Evolutionary conservation across 2,329 filamentous ascomycete genomes (phyloP), one percentile per base, ranked within the genome.

Genomic region (Spiromastix sp.): DNA sequence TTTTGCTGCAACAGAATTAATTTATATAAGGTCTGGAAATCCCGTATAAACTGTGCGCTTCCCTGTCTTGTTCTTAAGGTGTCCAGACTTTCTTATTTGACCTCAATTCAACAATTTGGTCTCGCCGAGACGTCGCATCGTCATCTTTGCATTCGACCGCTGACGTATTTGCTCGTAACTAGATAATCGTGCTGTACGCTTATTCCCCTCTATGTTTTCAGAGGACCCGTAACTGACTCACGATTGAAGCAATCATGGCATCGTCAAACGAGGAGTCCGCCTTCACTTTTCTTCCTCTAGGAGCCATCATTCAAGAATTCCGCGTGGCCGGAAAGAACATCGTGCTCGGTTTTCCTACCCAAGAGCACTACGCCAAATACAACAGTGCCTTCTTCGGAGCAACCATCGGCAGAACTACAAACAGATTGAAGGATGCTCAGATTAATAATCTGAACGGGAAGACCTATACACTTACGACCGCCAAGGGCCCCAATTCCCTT

Each of bases 371-470:
- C 64, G 72, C 72, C 45, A 63, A 74, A 47, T 66, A 87, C 67
- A 89, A 91, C 63, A 66, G 61, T 8, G 78, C 84, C 2, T 87
- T 78, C 67, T 96, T 94, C 55, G 89, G 91, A 44, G 87, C 89
- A 57, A 96, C 85, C 29, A 94, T 96, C 56, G 91, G 91, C 37
- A 83, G 74, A 25, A 68, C 76, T 19, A 72, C 86, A 42, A 96
- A 96, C 65, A 80, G 89, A 38, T 77, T 94, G 55, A 73, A 75
- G 38, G 67, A 71, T 51, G 85, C 79, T 17, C 70, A 74, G 46
- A 77, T 95, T 55, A 63, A 78, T 45, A 69, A 68, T 34, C 62
- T 95, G 48, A 94, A 94, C 59, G 70, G 70, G 10, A 72, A 74
- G 50, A 65, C 71, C 3, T 91, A 93, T 59, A 50, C 68, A 11